These are phyloP conservation scores for Zymoseptoria tritici DNA, from an alignment of 2,329 filamentous ascomycete species.

Conservation along the genomic window DNA sequence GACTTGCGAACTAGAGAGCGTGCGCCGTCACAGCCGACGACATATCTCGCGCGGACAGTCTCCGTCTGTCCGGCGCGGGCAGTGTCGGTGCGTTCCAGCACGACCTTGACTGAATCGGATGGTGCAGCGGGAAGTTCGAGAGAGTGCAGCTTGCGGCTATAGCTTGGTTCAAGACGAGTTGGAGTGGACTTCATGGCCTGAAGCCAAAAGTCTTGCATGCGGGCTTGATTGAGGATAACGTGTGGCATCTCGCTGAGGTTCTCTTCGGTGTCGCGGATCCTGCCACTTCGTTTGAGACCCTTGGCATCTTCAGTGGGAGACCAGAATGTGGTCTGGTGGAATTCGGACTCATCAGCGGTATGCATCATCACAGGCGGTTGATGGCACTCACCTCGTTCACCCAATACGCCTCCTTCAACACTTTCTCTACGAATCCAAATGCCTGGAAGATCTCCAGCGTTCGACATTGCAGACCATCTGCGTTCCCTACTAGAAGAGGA, in stretches of 20 bases:
- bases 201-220: slow-evolving; percentile 50
- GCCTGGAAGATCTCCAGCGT: slow-evolving; percentile 68
- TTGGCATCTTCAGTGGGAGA: slow-evolving; percentile 54
- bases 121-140: slow-evolving; percentile 17
- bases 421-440: slow-evolving; percentile 58
- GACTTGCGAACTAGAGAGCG: slow-evolving; percentile 25
- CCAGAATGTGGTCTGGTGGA: slow-evolving; percentile 48
- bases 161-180: slow-evolving; percentile 26
- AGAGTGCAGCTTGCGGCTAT: slow-evolving; percentile 19
- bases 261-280: slow-evolving; percentile 55
- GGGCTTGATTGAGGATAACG: slow-evolving; percentile 62
- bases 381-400: slow-evolving; percentile 45
- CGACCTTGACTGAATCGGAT: slow-evolving; percentile 48
- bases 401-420: slow-evolving; percentile 60
- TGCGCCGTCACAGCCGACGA: slow-evolving; percentile 32
- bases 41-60: slow-evolving; percentile 26
- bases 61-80: slow-evolving; percentile 25
- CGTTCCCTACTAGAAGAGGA: slow-evolving; percentile 33
- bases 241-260: slow-evolving; percentile 58
- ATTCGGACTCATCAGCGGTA: background rate
- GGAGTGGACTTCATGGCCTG: slow-evolving; percentile 28
- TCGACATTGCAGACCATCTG: slow-evolving; percentile 55
- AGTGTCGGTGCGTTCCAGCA: slow-evolving; percentile 32
- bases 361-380: background rate
- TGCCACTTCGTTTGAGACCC: slow-evolving; percentile 49